Base-by-base conservation (phyloP, 1,284 basidiomycete species). In the Anthracocystis panici-leucophaei region DNA sequence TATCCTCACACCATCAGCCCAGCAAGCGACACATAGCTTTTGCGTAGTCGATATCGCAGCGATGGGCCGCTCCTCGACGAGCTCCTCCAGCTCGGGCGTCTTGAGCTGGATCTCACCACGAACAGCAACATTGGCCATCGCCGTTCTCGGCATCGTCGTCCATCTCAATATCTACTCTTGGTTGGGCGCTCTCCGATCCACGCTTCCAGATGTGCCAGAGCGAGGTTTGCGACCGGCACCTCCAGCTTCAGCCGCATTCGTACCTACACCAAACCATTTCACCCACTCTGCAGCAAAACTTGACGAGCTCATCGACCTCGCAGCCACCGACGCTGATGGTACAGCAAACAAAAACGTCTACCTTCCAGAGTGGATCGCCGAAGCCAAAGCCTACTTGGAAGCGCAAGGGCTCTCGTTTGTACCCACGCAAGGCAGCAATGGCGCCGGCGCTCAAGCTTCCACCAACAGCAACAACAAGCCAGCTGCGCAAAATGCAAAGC, bases 51-150 rank as follows among this genome's bases (percentile, higher is more conserved):
- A 20, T 20, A 9, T n/a, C 29, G 23, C 23, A 40, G 38, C 18
- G 41, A 65, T 64, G 67, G 49, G 61, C 54, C 57, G 61, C 38
- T 45, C 50, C 2, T 38, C 61, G 5, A 40, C 50, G 44, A 42
- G 49, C 57, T 25, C 57, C 1, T 54, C 62, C 0, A 11, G 62
- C 62, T 61, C 67, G 16, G 67, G 67, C 29, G 10, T 55, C 35
- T 58, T 68, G 8, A 57, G 65, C 45, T 66, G 67, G 38, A 48
- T 77, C 38, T 77, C 78, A 20, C 69, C 75, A 2, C 62, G 78
- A 16, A 70, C 68, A 33, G 72, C 75, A 1, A 81, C 79, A 14
- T 41, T 81, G 8, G 59, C 75, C 3, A 68, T 81, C n/a, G 79
- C 79, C 2, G n/a, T 75, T 11, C 52, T 78, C 12, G 79, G 77